These are phyloP conservation scores for Vigna radiata DNA, from an alignment of 306 rosid species.

Conservation along the genomic window DNA sequence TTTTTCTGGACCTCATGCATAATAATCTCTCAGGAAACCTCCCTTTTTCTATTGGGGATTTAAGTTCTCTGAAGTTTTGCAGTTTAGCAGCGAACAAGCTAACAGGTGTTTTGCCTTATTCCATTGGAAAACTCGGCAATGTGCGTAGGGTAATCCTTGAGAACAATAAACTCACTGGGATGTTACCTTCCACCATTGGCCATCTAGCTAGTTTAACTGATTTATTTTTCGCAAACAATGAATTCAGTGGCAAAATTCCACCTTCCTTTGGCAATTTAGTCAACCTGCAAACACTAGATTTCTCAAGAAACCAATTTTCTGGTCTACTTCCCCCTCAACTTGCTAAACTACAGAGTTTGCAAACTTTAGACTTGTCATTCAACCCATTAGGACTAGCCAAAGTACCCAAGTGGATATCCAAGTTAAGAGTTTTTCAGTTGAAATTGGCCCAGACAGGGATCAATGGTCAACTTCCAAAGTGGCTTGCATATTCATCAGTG, in stretches of 20 bases:
- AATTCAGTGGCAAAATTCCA: slow-evolving; percentile 60
- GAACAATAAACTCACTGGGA: slow-evolving; percentile 61
- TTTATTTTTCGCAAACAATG: slow-evolving; percentile 60
- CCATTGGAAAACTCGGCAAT: slow-evolving; percentile 62
- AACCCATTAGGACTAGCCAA: slow-evolving; percentile 55
- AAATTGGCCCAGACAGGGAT: slow-evolving; percentile 59
- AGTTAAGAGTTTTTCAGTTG: slow-evolving; percentile 56
- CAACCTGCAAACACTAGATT: slow-evolving; percentile 40
- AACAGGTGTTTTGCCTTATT: slow-evolving; percentile 54
- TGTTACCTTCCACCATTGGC: slow-evolving; percentile 61
- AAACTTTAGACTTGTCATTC: slow-evolving; percentile 48
- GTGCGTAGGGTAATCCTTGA: slow-evolving; percentile 58
- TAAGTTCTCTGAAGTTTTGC: slow-evolving; percentile 55
- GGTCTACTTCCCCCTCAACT: slow-evolving; percentile 55
- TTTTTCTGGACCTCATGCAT: slow-evolving; percentile 54
- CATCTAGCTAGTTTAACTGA: slow-evolving; percentile 53
- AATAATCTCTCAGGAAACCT: slow-evolving; percentile 56
- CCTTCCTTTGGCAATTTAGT: slow-evolving; percentile 52
- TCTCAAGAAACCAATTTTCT: slow-evolving; percentile 34
- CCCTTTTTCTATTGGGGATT: slow-evolving; percentile 63
- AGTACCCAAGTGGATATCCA: slow-evolving; percentile 59
- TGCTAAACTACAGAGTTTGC: slow-evolving; percentile 43
- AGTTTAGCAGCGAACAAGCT: slow-evolving; percentile 59
- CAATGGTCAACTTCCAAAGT: slow-evolving; percentile 54
- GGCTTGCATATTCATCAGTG: slow-evolving; percentile 61